Evolutionary conservation across 345 rosid species (phyloP).

Genomic region (Populus pruinosa): DNA sequence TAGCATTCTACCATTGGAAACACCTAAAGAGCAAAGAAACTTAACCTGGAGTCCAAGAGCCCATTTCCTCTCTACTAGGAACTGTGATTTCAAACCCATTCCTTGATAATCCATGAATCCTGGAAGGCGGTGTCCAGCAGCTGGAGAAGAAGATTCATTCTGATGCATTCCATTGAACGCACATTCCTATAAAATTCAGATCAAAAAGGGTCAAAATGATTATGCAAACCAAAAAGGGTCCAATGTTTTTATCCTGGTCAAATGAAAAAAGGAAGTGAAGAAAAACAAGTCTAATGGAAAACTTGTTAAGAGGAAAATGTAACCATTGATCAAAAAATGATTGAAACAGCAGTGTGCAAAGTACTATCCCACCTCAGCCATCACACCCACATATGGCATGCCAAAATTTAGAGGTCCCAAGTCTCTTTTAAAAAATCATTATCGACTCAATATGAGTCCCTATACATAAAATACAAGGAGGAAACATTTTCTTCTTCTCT

Average conservation of each 20-base stretch:
- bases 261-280: background rate
- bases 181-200: slow-evolving; percentile 49
- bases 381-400: background rate
- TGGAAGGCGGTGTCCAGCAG: slow-evolving; percentile 54
- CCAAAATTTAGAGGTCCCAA: background rate
- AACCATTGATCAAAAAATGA: background rate
- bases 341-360: background rate
- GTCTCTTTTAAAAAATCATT: background rate
- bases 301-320: background rate
- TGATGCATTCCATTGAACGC: slow-evolving; percentile 59
- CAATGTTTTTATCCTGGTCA: background rate
- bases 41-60: slow-evolving; percentile 93
- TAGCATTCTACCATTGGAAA: background rate
- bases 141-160: slow-evolving; percentile 53
- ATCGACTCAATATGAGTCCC: background rate
- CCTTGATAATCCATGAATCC: slow-evolving; percentile 80
- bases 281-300: too few relatives aligned
- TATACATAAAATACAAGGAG: background rate
- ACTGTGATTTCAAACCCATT: slow-evolving; percentile 54
- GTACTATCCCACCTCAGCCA: background rate
- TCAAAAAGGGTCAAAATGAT: background rate
- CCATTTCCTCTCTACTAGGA: slow-evolving; percentile 73
- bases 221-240: background rate
- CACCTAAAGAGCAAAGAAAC: slow-evolving; percentile 12
- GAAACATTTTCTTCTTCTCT: background rate